A percentile compares a stretch with the other conserved stretches of the same genome.
Conservation (phyloP, 768 basidiomycete species). For the Boletus coccyginus region DNA sequence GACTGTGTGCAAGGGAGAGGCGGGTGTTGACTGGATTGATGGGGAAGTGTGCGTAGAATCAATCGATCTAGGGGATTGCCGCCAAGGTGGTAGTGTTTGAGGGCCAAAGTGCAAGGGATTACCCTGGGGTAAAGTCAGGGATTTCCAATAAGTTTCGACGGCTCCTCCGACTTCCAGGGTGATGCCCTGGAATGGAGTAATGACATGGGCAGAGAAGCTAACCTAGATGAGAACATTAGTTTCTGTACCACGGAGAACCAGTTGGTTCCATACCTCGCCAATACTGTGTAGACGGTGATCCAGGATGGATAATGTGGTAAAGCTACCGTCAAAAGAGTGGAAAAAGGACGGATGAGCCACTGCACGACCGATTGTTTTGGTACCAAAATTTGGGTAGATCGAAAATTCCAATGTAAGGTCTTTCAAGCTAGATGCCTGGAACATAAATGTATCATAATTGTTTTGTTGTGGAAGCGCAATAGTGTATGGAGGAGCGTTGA, state of each 20-base stretch:
- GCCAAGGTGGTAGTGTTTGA: slow-evolving; percentile 37
- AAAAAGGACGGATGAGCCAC: slow-evolving; percentile 80
- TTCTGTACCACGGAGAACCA: background rate
- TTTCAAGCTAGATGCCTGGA: slow-evolving; percentile 78
- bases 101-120: slow-evolving; percentile 31
- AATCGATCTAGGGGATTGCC: slow-evolving; percentile 31
- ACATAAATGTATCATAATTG: slow-evolving; percentile 70
- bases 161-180: slow-evolving; percentile 93
- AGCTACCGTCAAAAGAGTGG: slow-evolving; percentile 48
- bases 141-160: slow-evolving; percentile 99
- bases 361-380: slow-evolving; percentile 92
- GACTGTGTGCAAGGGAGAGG: slow-evolving; percentile 52
- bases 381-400: slow-evolving; percentile 95
- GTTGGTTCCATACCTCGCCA: slow-evolving; percentile 65
- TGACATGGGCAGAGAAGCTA: slow-evolving; percentile 81
- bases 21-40: slow-evolving; percentile 52
- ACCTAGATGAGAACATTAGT: slow-evolving; percentile 48
- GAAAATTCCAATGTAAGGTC: slow-evolving; percentile 86
- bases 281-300: slow-evolving; percentile 93
- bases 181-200: slow-evolving; percentile 88
- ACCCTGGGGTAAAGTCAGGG: slow-evolving; percentile 38
- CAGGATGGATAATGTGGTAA: slow-evolving; percentile 73
- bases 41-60: slow-evolving; percentile 71
- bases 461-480: slow-evolving; percentile 82
- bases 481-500: slow-evolving; percentile 85